These are phyloP conservation scores for Endocalyx cinctus DNA, from an alignment of 2,329 filamentous ascomycete genomes.

Conservation along the genomic window DNA sequence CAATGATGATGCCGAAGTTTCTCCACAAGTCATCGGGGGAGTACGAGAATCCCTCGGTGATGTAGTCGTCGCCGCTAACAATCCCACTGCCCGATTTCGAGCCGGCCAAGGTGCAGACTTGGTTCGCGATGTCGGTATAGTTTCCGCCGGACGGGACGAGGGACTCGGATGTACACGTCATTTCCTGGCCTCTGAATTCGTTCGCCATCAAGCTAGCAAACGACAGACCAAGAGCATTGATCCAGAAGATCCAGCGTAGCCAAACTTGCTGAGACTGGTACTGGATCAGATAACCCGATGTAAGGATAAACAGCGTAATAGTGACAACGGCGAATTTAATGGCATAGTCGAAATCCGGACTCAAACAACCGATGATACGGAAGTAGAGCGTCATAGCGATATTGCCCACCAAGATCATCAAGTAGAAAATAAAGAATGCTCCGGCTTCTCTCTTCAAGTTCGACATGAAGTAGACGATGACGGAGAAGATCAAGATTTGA, in stretches of 20 bases:
- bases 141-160: slow-evolving; percentile 67
- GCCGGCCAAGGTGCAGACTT: slow-evolving; percentile 77
- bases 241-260: slow-evolving; percentile 75
- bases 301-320: slow-evolving; percentile 78
- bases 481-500: slow-evolving; percentile 66
- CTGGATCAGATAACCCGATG: slow-evolving; percentile 79
- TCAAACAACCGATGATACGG: slow-evolving; percentile 68
- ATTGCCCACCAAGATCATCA: slow-evolving; percentile 65
- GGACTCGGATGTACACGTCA: slow-evolving; percentile 64
- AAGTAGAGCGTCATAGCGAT: slow-evolving; percentile 75
- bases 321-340: slow-evolving; percentile 76
- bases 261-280: slow-evolving; percentile 70
- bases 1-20: slow-evolving; percentile 77
- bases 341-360: slow-evolving; percentile 79
- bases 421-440: slow-evolving; percentile 72
- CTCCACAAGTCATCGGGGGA: slow-evolving; percentile 66
- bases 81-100: slow-evolving; percentile 58
- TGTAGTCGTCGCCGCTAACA: slow-evolving; percentile 65
- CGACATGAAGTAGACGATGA: slow-evolving; percentile 79
- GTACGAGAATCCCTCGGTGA: slow-evolving; percentile 66
- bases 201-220: slow-evolving; percentile 83
- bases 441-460: slow-evolving; percentile 64
- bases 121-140: slow-evolving; percentile 67
- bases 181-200: slow-evolving; percentile 66
- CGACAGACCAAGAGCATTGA: slow-evolving; percentile 69